Conservation (phyloP, 2,329 filamentous ascomycete genomes). For the Pestalotiopsis sp. region DNA sequence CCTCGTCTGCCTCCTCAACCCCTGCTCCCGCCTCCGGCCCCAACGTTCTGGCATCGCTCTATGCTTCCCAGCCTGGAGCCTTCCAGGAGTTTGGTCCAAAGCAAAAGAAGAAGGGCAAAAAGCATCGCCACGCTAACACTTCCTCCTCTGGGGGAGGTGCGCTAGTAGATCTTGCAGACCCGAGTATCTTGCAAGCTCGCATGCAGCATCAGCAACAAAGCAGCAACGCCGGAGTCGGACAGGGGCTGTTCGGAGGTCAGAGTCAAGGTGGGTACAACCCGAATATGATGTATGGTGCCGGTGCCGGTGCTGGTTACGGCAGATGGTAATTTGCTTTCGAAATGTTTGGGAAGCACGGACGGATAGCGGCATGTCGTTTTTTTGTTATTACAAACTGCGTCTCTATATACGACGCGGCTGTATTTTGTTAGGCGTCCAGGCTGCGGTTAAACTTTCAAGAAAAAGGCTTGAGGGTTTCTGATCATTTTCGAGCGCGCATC, state of each 20-base stretch:
- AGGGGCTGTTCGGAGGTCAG: constrained; percentile 87
- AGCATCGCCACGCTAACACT: constrained; percentile 99
- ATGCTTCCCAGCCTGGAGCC: constrained; percentile 81
- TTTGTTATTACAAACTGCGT: constrained; percentile 29
- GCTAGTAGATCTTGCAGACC: constrained; percentile 99
- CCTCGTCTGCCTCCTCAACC: constrained; percentile 76
- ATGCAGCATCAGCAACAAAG: constrained; percentile 83
- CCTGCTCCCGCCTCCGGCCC: constrained; percentile 90
- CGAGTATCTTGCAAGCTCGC: constrained; percentile 98
- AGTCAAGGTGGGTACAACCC: constrained; percentile 94
- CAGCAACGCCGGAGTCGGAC: constrained; percentile 80
- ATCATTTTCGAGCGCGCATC: constrained; percentile 51
- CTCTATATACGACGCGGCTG: constrained; percentile 24
- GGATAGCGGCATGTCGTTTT: constrained; percentile 20
- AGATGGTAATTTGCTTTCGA: constrained; percentile 58
- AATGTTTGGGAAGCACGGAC: constrained; percentile 17
- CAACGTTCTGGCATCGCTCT: constrained; percentile 89
- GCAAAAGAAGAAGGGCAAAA: constrained; percentile 99
- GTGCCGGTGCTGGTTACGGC: constrained; percentile 64
- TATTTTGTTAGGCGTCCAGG: constrained; percentile 30
- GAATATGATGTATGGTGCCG: constrained; percentile 74
- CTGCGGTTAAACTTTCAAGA: constrained; percentile 27
- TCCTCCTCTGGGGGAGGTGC: constrained; percentile 99
- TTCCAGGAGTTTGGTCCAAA: constrained; percentile 93
- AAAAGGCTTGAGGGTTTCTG: constrained; percentile 31